Evolutionary conservation across 768 basidiomycete genomes (phyloP).

Genomic region (Leccinellum luteum): DNA sequence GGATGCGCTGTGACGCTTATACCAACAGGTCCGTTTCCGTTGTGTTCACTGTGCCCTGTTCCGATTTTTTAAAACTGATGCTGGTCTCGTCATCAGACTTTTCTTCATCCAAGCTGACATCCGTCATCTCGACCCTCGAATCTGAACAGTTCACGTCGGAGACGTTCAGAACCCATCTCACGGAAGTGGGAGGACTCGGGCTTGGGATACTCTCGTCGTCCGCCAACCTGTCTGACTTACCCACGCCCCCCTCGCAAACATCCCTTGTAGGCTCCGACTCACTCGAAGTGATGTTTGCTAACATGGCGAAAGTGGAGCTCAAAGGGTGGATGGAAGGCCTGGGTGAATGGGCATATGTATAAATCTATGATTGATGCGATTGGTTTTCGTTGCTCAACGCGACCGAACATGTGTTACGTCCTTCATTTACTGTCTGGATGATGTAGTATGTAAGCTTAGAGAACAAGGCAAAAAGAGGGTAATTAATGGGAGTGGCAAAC

Average conservation of each 20-base stretch:
- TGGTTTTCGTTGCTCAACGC: background rate
- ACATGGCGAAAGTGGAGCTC: slow-evolving; percentile 28
- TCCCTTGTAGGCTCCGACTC: slow-evolving; percentile 4
- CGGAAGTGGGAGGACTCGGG: slow-evolving; percentile 91
- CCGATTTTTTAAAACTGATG: background rate
- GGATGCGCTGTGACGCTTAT: slow-evolving; percentile 97
- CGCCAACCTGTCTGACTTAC: slow-evolving; percentile 10
- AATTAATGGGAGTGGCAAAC: too few relatives aligned
- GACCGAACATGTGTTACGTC: background rate
- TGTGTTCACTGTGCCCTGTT: background rate
- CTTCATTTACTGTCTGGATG: slow-evolving; percentile 1
- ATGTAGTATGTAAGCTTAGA: background rate
- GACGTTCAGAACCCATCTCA: slow-evolving; percentile 60
- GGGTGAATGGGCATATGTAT: slow-evolving; percentile 43
- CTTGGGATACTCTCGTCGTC: slow-evolving; percentile 79
- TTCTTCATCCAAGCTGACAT: slow-evolving; percentile 51
- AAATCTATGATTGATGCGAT: too few relatives aligned
- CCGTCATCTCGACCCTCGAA: slow-evolving; percentile 57
- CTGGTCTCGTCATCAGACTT: slow-evolving; percentile 52
- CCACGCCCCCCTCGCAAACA: slow-evolving; percentile 26
- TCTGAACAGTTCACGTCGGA: slow-evolving; percentile 32
- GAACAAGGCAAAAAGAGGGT: background rate
- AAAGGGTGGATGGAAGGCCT: slow-evolving; percentile 34
- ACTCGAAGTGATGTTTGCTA: slow-evolving; percentile 25
- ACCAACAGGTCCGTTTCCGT: slow-evolving; percentile 82